Base-by-base conservation (phyloP, 2,329 filamentous ascomycete genomes). In the Alternaria viburni region DNA sequence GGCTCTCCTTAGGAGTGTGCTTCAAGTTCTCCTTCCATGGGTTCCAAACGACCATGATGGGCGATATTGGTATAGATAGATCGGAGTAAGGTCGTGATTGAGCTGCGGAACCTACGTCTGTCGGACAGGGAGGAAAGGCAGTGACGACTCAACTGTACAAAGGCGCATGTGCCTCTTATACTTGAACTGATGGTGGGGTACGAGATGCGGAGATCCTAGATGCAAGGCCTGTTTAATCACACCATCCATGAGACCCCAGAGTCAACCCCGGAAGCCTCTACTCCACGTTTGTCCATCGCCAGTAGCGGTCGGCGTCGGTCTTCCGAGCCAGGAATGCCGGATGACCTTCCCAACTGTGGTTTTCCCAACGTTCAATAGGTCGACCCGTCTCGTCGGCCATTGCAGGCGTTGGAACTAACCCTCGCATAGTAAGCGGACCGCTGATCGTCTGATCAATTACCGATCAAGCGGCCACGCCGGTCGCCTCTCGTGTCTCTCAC, bases 1-100 rank as follows among this genome's bases (percentile, higher is more conserved):
- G 87, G 65, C 89, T 86, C 74, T 91, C 87, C 59, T 86, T 85
- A 5, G 91, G 91, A 64, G 92, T 90, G 62, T 87, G 86, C 52
- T 89, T 83, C 65, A 90, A 78, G 72, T 87, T 80, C 58, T 78
- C 73, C 51, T 72, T 68, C 76, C 76, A 79, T 13, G 75, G 74
- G 60, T 79, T 79, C 66, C 72, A 74, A 74, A 54, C 52, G 52
- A 54, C 52, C 60, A 79, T 76, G 65, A 67, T 79, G 69, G 47
- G 58, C 58, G 52, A 52, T 17, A 15, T 44, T 54, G 51, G 44
- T 30, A n/a, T 19, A 25, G 13, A 21, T 19, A 8, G 30, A 45
- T 44, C 15, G 25, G 7, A n/a, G 26, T 32, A 19, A 25, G 25
- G 30, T 25, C 54, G 30, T 21, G 15, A 41, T 17, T 43, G 49